phyloP scores from a whole-genome alignment of 441 rosid genomes.

The Populus hybrid region DNA sequence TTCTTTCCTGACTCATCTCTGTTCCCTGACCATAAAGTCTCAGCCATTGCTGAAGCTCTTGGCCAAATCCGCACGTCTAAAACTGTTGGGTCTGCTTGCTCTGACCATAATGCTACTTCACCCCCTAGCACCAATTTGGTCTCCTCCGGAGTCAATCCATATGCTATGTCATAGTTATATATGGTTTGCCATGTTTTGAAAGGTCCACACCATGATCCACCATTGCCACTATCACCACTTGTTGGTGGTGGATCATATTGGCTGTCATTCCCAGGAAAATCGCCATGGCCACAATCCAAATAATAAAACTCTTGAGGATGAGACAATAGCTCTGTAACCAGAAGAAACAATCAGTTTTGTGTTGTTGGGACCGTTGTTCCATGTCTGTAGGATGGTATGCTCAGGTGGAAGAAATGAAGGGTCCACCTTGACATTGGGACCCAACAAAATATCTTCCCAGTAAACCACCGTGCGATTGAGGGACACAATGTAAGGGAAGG shows the following conservation, averaged over 20 bases:
- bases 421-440: constrained; percentile 40
- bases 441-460: constrained; percentile 77
- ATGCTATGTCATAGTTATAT: constrained; percentile 71
- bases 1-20: constrained; percentile 53
- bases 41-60: constrained; percentile 74
- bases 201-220: constrained; percentile 82
- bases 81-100: constrained; percentile 71
- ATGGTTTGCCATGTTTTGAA: constrained; percentile 86
- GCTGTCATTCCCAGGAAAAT: constrained; percentile 71
- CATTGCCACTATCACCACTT: constrained; percentile 17
- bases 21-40: constrained; percentile 82
- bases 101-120: constrained; percentile 90
- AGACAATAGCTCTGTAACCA: constrained; percentile 70
- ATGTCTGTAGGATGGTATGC: constrained; percentile 71
- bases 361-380: constrained; percentile 69
- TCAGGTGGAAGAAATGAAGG: constrained; percentile 50
- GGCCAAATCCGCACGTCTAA: constrained; percentile 77
- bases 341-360: constrained; percentile 60
- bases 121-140: constrained; percentile 73
- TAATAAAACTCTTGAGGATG: constrained; percentile 81
- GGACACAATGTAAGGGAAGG: constrained; percentile 61
- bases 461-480: constrained; percentile 66
- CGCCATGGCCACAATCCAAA: constrained; percentile 86
- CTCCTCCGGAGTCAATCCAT: constrained; percentile 62
- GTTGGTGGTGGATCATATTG: constrained; percentile 43